Percentiles rank a stretch among this genome's conserved stretches.
phyloP scores from a whole-genome alignment of 2,329 filamentous ascomycete species.

The Chrysosporium queenslandicum region DNA sequence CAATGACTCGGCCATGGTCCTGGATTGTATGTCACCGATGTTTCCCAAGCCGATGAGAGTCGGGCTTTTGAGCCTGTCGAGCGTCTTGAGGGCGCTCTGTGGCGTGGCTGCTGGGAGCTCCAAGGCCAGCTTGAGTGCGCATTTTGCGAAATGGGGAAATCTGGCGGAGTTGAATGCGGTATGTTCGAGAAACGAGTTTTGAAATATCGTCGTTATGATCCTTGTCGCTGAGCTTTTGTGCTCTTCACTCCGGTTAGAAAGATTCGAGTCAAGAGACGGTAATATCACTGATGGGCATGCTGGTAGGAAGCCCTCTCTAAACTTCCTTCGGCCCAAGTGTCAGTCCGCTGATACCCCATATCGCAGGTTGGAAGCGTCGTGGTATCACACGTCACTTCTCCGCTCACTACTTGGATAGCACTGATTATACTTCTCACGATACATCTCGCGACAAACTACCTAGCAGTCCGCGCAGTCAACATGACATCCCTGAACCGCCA shows the following conservation, averaged over 20 bases:
- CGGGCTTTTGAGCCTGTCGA: conserved; percentile 48
- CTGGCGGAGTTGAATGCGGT: conserved; percentile 83
- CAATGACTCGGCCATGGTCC: conserved; percentile 74
- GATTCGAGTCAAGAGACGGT: conserved; percentile 94
- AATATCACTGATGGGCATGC: conserved; percentile 77
- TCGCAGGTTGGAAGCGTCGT: conserved; percentile 64
- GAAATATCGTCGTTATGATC: background rate
- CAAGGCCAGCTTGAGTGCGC: conserved; percentile 81
- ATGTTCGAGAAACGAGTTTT: conserved; percentile 19
- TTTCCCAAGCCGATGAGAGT: conserved; percentile 53
- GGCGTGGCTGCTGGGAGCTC: conserved; percentile 83
- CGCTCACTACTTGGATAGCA: conserved; percentile 60
- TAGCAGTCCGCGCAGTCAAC: conserved; percentile 70
- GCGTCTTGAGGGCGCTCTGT: conserved; percentile 59
- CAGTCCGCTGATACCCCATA: no score
- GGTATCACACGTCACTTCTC: conserved; percentile 63
- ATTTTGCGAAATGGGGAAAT: conserved; percentile 82
- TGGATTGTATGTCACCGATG: conserved; percentile 72
- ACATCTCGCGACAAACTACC: conserved; percentile 77
- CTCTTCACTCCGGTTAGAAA: conserved; percentile 42
- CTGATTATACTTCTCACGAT: conserved; percentile 62
- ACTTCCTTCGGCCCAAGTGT: no score
- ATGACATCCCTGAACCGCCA: conserved; percentile 81
- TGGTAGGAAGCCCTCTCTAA: conserved; percentile 37
- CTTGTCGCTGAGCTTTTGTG: background rate